phyloP scores from a whole-genome alignment of 495 filamentous ascomycete species.

The Aspergillus kassunensis region DNA sequence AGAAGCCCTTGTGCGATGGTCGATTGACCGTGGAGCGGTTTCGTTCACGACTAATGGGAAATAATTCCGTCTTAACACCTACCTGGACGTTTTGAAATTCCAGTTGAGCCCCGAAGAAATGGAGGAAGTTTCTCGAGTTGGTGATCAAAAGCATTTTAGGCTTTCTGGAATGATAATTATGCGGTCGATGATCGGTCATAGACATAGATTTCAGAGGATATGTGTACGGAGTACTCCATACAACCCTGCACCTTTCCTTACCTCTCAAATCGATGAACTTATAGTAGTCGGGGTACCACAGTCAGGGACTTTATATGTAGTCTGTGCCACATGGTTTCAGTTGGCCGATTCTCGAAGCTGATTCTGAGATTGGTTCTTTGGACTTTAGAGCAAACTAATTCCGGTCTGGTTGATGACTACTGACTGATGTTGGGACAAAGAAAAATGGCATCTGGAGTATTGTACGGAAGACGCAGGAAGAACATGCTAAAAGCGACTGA shows the following conservation, averaged over 20 bases:
- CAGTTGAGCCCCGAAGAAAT: constrained; percentile 70
- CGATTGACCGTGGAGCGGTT: constrained; percentile 74
- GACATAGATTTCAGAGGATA: too few relatives aligned
- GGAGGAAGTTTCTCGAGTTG: constrained; percentile 56
- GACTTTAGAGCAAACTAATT: not conserved
- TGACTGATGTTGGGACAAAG: not conserved
- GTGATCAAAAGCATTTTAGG: constrained; percentile 66
- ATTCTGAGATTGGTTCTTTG: not conserved
- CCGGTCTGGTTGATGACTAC: too few relatives aligned
- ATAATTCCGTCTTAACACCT: constrained; percentile 64
- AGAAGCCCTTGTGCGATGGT: constrained; percentile 74
- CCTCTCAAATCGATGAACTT: not conserved
- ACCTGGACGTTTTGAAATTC: constrained; percentile 60
- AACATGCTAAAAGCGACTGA: not conserved
- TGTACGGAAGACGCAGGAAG: too few relatives aligned
- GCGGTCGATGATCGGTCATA: constrained; percentile 56
- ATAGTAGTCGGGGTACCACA: not conserved
- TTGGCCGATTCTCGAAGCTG: too few relatives aligned
- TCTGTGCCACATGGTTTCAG: too few relatives aligned
- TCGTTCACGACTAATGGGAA: constrained; percentile 73
- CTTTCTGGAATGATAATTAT: constrained; percentile 63
- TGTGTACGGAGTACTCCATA: too few relatives aligned
- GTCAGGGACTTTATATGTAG: not conserved
- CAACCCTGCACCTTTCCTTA: not conserved
- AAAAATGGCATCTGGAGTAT: not conserved